Evolutionary conservation across 1,139 yeast genomes (phyloP).

Genomic region (Hyphopichia fennica): DNA sequence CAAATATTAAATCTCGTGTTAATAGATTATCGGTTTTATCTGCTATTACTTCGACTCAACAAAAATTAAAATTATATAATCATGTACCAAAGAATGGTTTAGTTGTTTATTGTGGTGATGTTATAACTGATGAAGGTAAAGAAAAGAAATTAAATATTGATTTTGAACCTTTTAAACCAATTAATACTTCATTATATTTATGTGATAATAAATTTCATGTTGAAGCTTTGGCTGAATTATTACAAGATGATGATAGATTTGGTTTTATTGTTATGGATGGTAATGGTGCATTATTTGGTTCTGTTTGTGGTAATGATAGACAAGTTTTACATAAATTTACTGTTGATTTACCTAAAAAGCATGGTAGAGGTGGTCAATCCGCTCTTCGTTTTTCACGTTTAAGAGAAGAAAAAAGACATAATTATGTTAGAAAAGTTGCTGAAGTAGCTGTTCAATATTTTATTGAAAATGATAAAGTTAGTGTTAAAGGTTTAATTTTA

Average conservation of each 20-base stretch:
- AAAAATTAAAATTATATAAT: constrained; percentile 85
- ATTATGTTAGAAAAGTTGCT: constrained; percentile 96
- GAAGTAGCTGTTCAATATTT: constrained; percentile 98
- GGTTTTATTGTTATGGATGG: constrained; percentile 99
- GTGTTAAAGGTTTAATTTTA: constrained; percentile 87
- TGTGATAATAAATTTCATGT: constrained; percentile 99
- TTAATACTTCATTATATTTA: constrained; percentile 89
- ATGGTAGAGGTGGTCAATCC: constrained; percentile 99
- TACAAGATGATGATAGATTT: constrained; percentile 92
- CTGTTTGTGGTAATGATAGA: constrained; percentile 95
- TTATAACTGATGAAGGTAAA: constrained; percentile 94
- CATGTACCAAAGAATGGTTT: constrained; percentile 91
- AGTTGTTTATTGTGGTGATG: constrained; percentile 97
- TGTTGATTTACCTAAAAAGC: constrained; percentile 97
- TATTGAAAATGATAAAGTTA: constrained; percentile 88
- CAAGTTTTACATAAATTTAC: constrained; percentile 94
- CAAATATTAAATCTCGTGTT: constrained; percentile 95
- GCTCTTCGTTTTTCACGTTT: constrained; percentile 98
- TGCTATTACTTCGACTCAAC: constrained; percentile 97
- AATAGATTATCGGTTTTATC: constrained; percentile 92
- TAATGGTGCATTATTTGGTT: constrained; percentile 95
- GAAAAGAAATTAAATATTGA: constrained; percentile 93
- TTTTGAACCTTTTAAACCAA: constrained; percentile 97
- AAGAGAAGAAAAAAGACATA: constrained; percentile 98
- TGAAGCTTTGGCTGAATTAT: constrained; percentile 89